These are phyloP conservation scores for Bacidia gigantensis DNA, from an alignment of 495 filamentous ascomycete genomes.

Conservation along the genomic window DNA sequence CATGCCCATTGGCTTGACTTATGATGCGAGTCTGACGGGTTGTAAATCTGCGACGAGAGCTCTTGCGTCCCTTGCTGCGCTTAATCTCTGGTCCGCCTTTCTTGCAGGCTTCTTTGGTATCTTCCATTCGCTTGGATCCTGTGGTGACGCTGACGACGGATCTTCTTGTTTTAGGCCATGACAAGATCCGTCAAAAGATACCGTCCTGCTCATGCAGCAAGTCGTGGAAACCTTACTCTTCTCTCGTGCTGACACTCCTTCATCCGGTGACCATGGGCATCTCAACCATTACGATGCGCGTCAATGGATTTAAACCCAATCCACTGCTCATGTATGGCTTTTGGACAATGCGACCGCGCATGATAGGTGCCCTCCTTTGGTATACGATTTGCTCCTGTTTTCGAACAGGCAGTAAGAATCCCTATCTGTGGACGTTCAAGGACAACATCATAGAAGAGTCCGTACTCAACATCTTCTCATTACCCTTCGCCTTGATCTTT, in stretches of 20 bases:
- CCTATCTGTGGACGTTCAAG: conserved; percentile 4
- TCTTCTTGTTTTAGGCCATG: too few species aligned
- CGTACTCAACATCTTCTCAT: background rate
- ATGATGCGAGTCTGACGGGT: background rate
- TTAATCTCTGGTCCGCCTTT: conserved; percentile 1
- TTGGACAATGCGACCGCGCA: background rate
- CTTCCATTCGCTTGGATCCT: too few species aligned
- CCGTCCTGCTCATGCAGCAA: conserved; percentile 2
- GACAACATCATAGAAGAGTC: conserved; percentile 3
- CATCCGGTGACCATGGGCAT: background rate
- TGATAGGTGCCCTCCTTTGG: background rate
- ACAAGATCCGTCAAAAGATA: too few species aligned
- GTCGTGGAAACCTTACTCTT: background rate
- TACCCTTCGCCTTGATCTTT: background rate
- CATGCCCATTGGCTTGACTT: background rate
- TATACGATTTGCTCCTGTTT: background rate
- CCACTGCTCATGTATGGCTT: background rate
- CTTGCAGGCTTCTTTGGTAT: conserved; percentile 1
- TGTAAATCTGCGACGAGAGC: background rate
- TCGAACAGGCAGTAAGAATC: background rate
- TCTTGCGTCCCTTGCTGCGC: background rate
- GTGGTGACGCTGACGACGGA: too few species aligned
- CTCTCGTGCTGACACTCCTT: background rate
- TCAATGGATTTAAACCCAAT: background rate
- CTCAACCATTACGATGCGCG: background rate